Conservation (phyloP, 306 rosid species). For the Casuarina equisetifolia region DNA sequence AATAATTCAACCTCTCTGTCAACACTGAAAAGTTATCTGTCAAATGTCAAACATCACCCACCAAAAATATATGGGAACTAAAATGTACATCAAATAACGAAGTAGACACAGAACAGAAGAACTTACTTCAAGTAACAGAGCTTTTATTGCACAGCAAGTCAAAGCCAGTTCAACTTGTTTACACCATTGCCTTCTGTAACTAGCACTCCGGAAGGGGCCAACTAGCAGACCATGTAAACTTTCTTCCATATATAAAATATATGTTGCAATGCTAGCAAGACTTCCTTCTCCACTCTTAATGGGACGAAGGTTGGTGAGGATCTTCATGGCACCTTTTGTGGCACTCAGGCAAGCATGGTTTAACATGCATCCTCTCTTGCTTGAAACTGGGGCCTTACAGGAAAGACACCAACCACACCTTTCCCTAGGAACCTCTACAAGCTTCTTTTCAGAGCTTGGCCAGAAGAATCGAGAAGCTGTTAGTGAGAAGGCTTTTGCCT, state of each 20-base stretch:
- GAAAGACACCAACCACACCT: slow-evolving; percentile 99
- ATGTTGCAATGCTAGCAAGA: slow-evolving; percentile 74
- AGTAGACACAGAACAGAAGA: slow-evolving; percentile 17
- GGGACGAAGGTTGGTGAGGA: slow-evolving; percentile 60
- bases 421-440: slow-evolving; percentile 94
- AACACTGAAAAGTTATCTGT: neutral
- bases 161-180: slow-evolving; percentile 65
- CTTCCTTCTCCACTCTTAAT: slow-evolving; percentile 75
- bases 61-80: neutral
- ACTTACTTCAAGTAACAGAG: slow-evolving; percentile 78
- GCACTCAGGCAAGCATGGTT: slow-evolving; percentile 87
- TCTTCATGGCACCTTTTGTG: slow-evolving; percentile 80
- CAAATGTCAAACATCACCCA: slow-evolving; percentile 2
- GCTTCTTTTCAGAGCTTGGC: slow-evolving; percentile 93
- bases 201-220: slow-evolving; percentile 73
- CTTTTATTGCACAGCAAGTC: slow-evolving; percentile 55
- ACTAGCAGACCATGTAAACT: slow-evolving; percentile 65
- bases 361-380: slow-evolving; percentile 98
- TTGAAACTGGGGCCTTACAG: slow-evolving; percentile 69
- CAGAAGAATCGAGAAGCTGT: slow-evolving; percentile 89
- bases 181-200: slow-evolving; percentile 68
- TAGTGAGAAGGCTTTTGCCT: slow-evolving; percentile 83
- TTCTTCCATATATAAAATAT: slow-evolving; percentile 79
- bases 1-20: neutral
- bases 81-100: slow-evolving; percentile 15